These are phyloP conservation scores for Metarhizium sp. DNA, from an alignment of 2,329 filamentous ascomycete species.

Conservation along the genomic window DNA sequence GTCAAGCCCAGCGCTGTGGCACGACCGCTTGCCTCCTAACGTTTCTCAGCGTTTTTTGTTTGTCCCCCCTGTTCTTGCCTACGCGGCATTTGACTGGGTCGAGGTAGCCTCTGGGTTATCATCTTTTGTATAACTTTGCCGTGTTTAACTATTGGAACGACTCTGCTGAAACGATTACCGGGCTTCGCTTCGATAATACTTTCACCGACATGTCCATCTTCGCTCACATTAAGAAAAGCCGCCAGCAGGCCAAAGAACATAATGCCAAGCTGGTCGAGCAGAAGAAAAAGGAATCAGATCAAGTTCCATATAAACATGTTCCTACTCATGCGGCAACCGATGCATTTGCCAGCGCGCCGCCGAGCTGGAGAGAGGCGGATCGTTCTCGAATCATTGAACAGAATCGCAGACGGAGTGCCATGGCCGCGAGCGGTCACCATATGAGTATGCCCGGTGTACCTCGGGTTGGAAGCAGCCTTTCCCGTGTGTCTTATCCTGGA, in stretches of 20 bases:
- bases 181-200: not conserved
- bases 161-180: not conserved
- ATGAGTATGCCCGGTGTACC: slow-evolving; percentile 29
- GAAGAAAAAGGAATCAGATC: slow-evolving; percentile 28
- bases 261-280: slow-evolving; percentile 39
- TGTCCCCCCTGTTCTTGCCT: not conserved
- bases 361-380: slow-evolving; percentile 39
- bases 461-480: slow-evolving; percentile 38
- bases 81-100: not conserved
- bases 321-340: slow-evolving; percentile 54
- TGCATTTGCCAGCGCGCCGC: slow-evolving; percentile 44
- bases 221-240: slow-evolving; percentile 40
- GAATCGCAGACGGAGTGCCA: slow-evolving; percentile 39
- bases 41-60: not conserved
- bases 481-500: slow-evolving; percentile 36
- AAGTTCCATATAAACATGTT: slow-evolving; percentile 45
- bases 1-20: not conserved
- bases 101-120: not conserved
- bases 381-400: slow-evolving; percentile 38
- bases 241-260: slow-evolving; percentile 46
- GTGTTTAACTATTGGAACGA: not conserved
- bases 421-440: slow-evolving; percentile 30
- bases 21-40: not conserved
- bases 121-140: not conserved
- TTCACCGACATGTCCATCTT: slow-evolving; percentile 44